phyloP scores from a whole-genome alignment of 1,139 yeast genomes.

The Yamadazyma atmosphaerica region DNA sequence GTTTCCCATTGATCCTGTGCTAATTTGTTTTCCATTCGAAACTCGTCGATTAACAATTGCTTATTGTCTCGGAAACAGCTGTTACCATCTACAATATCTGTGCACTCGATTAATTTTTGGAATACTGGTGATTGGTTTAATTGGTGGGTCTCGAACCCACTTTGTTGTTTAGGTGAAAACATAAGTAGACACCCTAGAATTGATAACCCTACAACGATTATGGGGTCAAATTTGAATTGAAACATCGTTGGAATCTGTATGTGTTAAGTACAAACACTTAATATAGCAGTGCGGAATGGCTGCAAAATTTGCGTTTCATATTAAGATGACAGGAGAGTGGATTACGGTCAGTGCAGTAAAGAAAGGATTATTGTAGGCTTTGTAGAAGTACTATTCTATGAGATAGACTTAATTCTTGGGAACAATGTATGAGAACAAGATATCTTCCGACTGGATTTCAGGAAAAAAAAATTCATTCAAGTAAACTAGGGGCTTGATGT shows the following conservation, averaged over 20 bases:
- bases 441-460: no score
- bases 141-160: not conserved
- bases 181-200: not conserved
- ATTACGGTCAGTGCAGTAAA: no score
- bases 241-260: not conserved
- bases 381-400: no score
- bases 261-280: no score
- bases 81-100: constrained; percentile 17
- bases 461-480: no score
- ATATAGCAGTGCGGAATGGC: not conserved
- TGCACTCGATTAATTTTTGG: constrained; percentile 17
- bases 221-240: not conserved
- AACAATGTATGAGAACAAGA: no score
- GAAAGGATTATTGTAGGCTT: no score
- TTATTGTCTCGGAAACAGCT: constrained; percentile 13
- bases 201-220: constrained; percentile 2
- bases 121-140: constrained; percentile 8
- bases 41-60: constrained; percentile 7
- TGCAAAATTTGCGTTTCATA: no score
- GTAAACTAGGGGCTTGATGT: no score
- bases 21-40: constrained; percentile 2
- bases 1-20: constrained; percentile 10
- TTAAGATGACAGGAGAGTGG: no score
- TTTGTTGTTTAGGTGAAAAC: no score
- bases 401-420: no score